Percentiles rank a stretch among this genome's conserved stretches.
These are phyloP conservation scores for Exophiala oligosperma DNA, from an alignment of 2,329 filamentous ascomycete genomes.

Conservation along the genomic window DNA sequence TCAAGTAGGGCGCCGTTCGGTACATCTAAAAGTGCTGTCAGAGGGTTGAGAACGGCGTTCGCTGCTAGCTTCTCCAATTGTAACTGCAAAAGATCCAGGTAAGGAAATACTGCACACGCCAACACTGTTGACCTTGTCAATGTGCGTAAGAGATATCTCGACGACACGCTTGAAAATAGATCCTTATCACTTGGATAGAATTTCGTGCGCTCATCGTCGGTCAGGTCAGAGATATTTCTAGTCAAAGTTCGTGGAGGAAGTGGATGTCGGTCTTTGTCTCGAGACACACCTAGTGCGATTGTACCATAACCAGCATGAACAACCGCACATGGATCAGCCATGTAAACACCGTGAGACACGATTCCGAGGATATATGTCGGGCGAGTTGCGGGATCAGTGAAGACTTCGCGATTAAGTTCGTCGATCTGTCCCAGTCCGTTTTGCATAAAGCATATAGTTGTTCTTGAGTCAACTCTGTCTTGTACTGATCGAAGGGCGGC, in stretches of 20 bases:
- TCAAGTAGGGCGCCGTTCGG: slow-evolving; percentile 69
- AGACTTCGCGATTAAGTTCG: slow-evolving; percentile 68
- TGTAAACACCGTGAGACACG: slow-evolving; percentile 59
- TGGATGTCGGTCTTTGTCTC: slow-evolving; percentile 33
- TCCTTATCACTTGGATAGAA: slow-evolving; percentile 27
- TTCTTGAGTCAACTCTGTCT: slow-evolving; percentile 64
- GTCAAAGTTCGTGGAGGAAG: slow-evolving; percentile 19
- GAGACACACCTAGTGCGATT: slow-evolving; percentile 56
- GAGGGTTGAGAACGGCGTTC: slow-evolving; percentile 73
- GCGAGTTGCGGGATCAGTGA: slow-evolving; percentile 62
- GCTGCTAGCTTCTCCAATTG: slow-evolving; percentile 80
- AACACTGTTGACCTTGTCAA: slow-evolving; percentile 65
- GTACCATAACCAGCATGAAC: slow-evolving; percentile 61
- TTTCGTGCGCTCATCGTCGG: slow-evolving; percentile 26
- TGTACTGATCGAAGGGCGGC: slow-evolving; percentile 65
- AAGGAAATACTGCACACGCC: slow-evolving; percentile 58
- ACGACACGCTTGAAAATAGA: slow-evolving; percentile 33
- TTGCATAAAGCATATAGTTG: slow-evolving; percentile 74
- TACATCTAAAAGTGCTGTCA: slow-evolving; percentile 77
- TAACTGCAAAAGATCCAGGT: slow-evolving; percentile 62
- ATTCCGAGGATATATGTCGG: slow-evolving; percentile 77
- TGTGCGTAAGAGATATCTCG: slow-evolving; percentile 64
- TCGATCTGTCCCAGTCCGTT: slow-evolving; percentile 86
- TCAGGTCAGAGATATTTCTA: slow-evolving; percentile 17
- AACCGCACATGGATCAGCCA: slow-evolving; percentile 51